phyloP scores from a whole-genome alignment of 805 yeast genomes.

The Metschnikowia noctiluminum region DNA sequence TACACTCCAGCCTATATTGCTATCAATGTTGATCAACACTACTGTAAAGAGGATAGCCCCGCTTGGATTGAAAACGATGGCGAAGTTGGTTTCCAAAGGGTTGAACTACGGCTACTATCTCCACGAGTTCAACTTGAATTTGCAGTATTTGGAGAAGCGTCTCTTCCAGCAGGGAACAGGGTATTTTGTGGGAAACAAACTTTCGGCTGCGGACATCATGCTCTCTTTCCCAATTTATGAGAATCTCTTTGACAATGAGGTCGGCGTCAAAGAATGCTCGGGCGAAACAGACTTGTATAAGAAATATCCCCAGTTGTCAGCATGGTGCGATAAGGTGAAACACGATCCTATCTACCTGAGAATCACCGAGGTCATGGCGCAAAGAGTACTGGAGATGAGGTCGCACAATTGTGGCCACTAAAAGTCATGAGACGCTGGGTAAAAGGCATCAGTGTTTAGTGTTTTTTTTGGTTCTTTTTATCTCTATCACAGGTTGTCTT shows the following conservation, averaged over 20 bases:
- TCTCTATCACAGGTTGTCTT: too few species aligned
- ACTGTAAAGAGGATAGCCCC: constrained; percentile 45
- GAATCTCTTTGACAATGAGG: constrained; percentile 28
- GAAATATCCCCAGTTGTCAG: constrained; percentile 34
- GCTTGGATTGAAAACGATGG: constrained; percentile 44
- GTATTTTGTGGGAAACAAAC: constrained; percentile 47
- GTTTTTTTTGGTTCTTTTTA: too few species aligned
- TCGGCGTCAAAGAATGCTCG: constrained; percentile 31
- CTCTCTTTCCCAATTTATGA: constrained; percentile 43
- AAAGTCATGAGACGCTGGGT: background rate
- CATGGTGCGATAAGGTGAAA: constrained; percentile 35
- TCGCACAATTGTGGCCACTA: background rate
- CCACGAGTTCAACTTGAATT: constrained; percentile 41
- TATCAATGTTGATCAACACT: constrained; percentile 35
- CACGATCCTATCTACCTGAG: constrained; percentile 32
- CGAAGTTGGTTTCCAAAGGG: constrained; percentile 41
- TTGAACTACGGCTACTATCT: constrained; percentile 47
- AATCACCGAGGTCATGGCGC: constrained; percentile 31
- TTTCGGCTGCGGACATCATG: constrained; percentile 58
- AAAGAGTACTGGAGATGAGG: constrained; percentile 21
- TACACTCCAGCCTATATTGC: constrained; percentile 50
- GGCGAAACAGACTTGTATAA: constrained; percentile 33
- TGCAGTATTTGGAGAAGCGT: constrained; percentile 40
- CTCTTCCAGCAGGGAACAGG: constrained; percentile 30
- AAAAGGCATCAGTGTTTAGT: too few species aligned